Evolutionary conservation across 495 filamentous ascomycete genomes (phyloP).

Genomic region (Lentithecium fluviatile): DNA sequence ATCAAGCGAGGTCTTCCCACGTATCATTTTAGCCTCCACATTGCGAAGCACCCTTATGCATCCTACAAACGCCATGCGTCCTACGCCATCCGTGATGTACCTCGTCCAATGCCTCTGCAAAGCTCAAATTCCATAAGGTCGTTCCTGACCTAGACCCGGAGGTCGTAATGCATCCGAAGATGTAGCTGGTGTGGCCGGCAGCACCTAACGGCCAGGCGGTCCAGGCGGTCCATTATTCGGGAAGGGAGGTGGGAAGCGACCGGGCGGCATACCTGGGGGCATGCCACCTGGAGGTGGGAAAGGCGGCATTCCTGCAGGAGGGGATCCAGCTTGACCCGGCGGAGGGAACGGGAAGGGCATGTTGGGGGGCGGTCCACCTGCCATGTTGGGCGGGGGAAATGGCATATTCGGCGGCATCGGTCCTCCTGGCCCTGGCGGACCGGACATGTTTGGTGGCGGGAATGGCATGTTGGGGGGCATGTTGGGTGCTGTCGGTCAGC

Average conservation of each 20-base stretch:
- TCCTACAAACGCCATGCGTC: too few relatives aligned
- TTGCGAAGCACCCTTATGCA: too few relatives aligned
- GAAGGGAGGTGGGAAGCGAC: constrained; percentile 23
- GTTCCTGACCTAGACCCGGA: too few relatives aligned
- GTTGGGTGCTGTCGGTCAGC: background rate
- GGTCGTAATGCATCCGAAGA: background rate
- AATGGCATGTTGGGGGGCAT: constrained; percentile 29
- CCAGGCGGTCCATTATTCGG: constrained; percentile 23
- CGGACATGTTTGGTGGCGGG: constrained; percentile 30
- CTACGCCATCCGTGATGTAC: too few relatives aligned
- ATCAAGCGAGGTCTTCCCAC: too few relatives aligned
- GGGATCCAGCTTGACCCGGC: constrained; percentile 25
- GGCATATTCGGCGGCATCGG: constrained; percentile 15
- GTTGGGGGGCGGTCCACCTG: constrained; percentile 3
- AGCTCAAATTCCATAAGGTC: too few relatives aligned
- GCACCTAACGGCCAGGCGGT: constrained; percentile 16
- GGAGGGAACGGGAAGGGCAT: constrained; percentile 20
- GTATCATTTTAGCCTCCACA: too few relatives aligned
- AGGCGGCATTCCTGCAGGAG: constrained; percentile 24
- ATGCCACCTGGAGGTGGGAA: constrained; percentile 34
- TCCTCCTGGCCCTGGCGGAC: constrained; percentile 7
- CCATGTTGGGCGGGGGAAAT: constrained; percentile 12
- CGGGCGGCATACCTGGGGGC: constrained; percentile 4
- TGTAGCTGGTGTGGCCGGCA: constrained; percentile 13
- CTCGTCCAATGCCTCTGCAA: too few relatives aligned